These are phyloP conservation scores for Aspergillus candidus DNA, from an alignment of 2,329 filamentous ascomycete genomes.

Conservation along the genomic window DNA sequence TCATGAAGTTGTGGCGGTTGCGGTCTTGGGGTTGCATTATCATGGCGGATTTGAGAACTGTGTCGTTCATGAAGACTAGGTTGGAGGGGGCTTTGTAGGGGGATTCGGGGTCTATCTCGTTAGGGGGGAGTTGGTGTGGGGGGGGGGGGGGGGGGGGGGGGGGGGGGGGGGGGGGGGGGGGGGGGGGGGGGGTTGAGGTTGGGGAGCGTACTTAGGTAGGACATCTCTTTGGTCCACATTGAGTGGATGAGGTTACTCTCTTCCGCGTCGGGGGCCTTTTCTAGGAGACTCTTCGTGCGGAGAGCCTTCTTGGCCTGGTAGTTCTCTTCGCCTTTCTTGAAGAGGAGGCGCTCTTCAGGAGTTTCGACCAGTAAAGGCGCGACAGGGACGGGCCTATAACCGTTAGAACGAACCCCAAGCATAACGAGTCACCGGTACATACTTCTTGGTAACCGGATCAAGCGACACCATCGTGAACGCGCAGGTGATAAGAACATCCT, in stretches of 20 bases:
- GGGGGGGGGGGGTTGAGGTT: neutral
- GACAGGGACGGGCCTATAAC: constrained; percentile 52
- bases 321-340: constrained; percentile 58
- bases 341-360: constrained; percentile 59
- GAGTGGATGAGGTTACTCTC: constrained; percentile 67
- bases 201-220: constrained; percentile 49
- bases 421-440: constrained; percentile 9
- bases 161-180: too few species aligned
- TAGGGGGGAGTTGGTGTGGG: neutral
- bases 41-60: constrained; percentile 57
- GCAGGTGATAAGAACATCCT: constrained; percentile 64
- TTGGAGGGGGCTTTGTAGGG: constrained; percentile 51
- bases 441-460: constrained; percentile 61
- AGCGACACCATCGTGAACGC: constrained; percentile 73
- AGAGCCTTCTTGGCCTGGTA: constrained; percentile 61
- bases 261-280: constrained; percentile 62
- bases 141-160: too few species aligned
- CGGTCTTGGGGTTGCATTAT: constrained; percentile 72
- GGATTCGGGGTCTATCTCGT: constrained; percentile 47
- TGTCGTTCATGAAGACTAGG: constrained; percentile 57
- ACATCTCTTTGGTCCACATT: constrained; percentile 64
- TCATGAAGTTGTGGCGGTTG: constrained; percentile 69
- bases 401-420: neutral
- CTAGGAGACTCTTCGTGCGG: constrained; percentile 54
- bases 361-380: constrained; percentile 58